Conservation (phyloP, 495 filamentous ascomycete species). For the Xylaria grammica region DNA sequence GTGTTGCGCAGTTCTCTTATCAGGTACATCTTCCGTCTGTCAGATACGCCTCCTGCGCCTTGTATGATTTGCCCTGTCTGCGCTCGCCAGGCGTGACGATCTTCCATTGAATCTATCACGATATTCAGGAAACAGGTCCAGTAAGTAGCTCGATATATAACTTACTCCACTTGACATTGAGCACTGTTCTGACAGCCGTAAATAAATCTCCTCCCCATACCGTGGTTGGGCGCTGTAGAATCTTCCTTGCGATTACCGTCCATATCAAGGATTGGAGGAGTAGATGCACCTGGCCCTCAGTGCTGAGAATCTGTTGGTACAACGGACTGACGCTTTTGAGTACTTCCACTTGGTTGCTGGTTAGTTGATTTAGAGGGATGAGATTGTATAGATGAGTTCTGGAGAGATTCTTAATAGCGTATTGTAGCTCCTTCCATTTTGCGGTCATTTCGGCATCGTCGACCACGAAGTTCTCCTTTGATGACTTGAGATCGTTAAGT, state of each 20-base stretch:
- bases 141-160: not conserved
- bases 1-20: not conserved
- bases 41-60: not conserved
- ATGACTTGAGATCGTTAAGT: constrained; percentile 12
- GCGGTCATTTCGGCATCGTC: constrained; percentile 14
- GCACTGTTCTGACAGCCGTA: not conserved
- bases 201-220: not conserved
- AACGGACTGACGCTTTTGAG: not conserved
- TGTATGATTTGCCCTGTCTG: not conserved
- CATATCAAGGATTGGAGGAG: not conserved
- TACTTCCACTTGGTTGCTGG: not conserved
- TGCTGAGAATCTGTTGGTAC: not conserved
- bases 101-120: not conserved
- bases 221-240: not conserved
- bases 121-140: not conserved
- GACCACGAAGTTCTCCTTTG: not conserved
- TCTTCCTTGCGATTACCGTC: not conserved
- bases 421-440: constrained; percentile 5
- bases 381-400: not conserved
- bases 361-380: not conserved
- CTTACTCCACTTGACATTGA: not conserved
- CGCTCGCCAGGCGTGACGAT: not conserved
- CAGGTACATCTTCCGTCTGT: no score
- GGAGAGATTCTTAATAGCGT: not conserved
- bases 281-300: not conserved